Conservation (phyloP, 139 green algal genomes). For the Chlorella sp. region DNA sequence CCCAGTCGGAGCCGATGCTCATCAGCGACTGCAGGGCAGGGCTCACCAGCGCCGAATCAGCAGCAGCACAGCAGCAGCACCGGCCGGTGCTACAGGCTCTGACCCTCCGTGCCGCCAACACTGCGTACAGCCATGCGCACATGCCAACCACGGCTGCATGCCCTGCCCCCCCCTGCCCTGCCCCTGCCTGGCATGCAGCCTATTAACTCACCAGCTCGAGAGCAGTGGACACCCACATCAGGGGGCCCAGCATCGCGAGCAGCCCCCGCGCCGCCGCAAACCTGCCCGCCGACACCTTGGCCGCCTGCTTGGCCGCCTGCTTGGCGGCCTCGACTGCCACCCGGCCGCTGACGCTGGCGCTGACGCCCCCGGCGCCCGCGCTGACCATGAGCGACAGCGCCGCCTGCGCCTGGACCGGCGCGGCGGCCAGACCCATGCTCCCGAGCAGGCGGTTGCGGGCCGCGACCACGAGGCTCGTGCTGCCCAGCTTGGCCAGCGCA, state of each 20-base stretch:
- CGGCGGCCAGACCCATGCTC: slow-evolving; percentile 43
- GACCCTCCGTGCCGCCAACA: too few species aligned
- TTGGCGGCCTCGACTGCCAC: slow-evolving; percentile 30
- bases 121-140: too few species aligned
- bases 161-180: too few species aligned
- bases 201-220: slow-evolving; percentile 75
- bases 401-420: slow-evolving; percentile 58
- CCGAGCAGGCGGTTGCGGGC: slow-evolving; percentile 53
- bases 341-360: neutral
- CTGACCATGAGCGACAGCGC: slow-evolving; percentile 33
- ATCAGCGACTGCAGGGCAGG: too few species aligned
- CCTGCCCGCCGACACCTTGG: slow-evolving; percentile 52
- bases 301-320: slow-evolving; percentile 57
- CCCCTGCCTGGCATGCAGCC: too few species aligned
- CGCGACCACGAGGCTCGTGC: slow-evolving; percentile 44
- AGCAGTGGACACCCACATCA: slow-evolving; percentile 83
- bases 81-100: too few species aligned
- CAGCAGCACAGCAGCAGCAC: too few species aligned
- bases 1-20: slow-evolving; percentile 80
- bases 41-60: too few species aligned
- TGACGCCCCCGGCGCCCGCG: slow-evolving; percentile 6
- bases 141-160: too few species aligned
- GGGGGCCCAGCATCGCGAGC: slow-evolving; percentile 66
- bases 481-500: slow-evolving; percentile 61
- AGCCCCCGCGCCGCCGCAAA: slow-evolving; percentile 68